These are phyloP conservation scores for Cordyceps cicadae DNA, from an alignment of 2,329 filamentous ascomycete genomes.

Conservation along the genomic window DNA sequence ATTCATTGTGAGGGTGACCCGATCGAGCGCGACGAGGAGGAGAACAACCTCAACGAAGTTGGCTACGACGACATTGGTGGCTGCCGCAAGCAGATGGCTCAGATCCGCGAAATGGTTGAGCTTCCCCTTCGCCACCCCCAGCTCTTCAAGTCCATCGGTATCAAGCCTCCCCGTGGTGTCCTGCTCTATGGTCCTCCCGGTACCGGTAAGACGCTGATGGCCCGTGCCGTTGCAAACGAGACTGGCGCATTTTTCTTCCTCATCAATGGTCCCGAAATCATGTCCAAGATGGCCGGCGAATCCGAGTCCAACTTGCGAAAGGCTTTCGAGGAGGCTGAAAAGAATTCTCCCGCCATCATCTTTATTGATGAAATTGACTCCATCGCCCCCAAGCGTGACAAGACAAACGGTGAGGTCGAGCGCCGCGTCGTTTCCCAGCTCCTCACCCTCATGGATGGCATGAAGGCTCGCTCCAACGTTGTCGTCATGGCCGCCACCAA, in stretches of 20 bases:
- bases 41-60: slow-evolving; percentile 98
- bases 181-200: slow-evolving; percentile 93
- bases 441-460: slow-evolving; percentile 96
- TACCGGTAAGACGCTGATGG: slow-evolving; percentile 99
- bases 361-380: slow-evolving; percentile 99
- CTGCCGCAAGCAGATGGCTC: slow-evolving; percentile 99
- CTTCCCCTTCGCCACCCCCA: slow-evolving; percentile 92
- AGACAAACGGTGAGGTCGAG: slow-evolving; percentile 98
- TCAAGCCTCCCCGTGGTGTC: slow-evolving; percentile 97
- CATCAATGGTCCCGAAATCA: slow-evolving; percentile 98
- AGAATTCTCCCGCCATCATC: slow-evolving; percentile 98
- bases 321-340: slow-evolving; percentile 99
- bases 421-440: slow-evolving; percentile 97
- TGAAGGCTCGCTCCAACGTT: slow-evolving; percentile 98
- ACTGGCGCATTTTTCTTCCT: slow-evolving; percentile 99
- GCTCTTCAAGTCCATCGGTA: slow-evolving; percentile 99
- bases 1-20: slow-evolving; percentile 95
- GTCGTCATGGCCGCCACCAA: slow-evolving; percentile 99
- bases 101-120: slow-evolving; percentile 98
- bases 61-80: slow-evolving; percentile 99
- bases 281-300: slow-evolving; percentile 99
- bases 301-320: slow-evolving; percentile 97
- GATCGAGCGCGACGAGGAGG: slow-evolving; percentile 96
- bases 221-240: slow-evolving; percentile 96
- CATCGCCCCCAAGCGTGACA: slow-evolving; percentile 98